Conservation (phyloP, 2,329 filamentous ascomycete genomes). For the Hymenoscyphus linearis region DNA sequence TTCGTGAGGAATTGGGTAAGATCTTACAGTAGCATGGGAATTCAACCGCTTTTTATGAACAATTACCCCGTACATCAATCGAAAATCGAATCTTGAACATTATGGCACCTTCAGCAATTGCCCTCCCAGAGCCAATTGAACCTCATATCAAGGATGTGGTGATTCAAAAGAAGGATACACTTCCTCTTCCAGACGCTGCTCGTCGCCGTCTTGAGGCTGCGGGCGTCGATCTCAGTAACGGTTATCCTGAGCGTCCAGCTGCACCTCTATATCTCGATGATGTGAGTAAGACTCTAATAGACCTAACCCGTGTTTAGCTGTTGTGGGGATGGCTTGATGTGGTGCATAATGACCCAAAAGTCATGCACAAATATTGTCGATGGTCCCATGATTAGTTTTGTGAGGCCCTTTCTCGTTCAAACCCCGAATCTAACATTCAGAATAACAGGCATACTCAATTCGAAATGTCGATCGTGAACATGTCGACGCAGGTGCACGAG, state of each 20-base stretch:
- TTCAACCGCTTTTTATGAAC: neutral
- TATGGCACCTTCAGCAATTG: conserved; percentile 40
- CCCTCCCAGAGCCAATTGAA: conserved; percentile 47
- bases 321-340: no score
- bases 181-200: conserved; percentile 54
- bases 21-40: neutral
- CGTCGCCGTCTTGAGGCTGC: conserved; percentile 59
- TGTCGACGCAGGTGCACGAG: conserved; percentile 57
- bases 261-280: conserved; percentile 65
- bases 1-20: neutral
- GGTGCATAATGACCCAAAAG: neutral
- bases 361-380: neutral
- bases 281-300: conserved; percentile 43
- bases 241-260: conserved; percentile 66
- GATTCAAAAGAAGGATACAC: conserved; percentile 56
- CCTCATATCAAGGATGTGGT: conserved; percentile 58
- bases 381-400: no score
- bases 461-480: conserved; percentile 50
- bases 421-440: neutral
- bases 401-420: no score
- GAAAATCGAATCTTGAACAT: conserved; percentile 12
- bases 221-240: conserved; percentile 62
- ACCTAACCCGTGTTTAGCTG: no score
- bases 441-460: conserved; percentile 35
- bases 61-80: no score